Base-by-base conservation (phyloP, 768 basidiomycete genomes). In the Lactarius hengduanensis region DNA sequence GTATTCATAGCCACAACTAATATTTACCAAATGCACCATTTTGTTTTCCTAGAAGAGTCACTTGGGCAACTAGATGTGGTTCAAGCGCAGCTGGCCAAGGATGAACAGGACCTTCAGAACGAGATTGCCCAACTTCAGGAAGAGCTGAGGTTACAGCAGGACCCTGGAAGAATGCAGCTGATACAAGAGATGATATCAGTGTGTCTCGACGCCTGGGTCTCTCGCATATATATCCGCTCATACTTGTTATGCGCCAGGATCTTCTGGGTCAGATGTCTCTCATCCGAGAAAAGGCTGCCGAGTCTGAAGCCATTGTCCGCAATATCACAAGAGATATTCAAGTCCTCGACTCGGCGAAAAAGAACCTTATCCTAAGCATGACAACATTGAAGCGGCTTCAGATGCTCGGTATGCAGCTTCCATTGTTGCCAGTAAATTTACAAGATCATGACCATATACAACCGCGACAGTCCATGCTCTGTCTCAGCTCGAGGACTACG, bases 131-230 rank as follows among this genome's bases (percentile, higher is more conserved):
- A 76, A 11, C 80, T 98, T 62, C 84, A 88, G 67, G 79, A 77
- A 30, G 87, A 92, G 73, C 77, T 98, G 62, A 81, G 82, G 70
- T 78, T 77, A 15, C 90, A 91, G 70, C 94, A 96, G 75, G 91
- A 95, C 77, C 91, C 91, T n/a, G 85, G 86, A 62, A 83, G 87
- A 71, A 95, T 98, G 91, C 87, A 90, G 62, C 78, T 88, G 60
- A 94, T 97, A 38, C 97, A 98, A 76, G 93, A 93, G 76, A 94
- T 97, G 85, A 98, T 99, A 62, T 94, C 91, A 26, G 96, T 98
- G 70, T 65, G 86, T 74, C 13, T 28, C 32, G 11, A 45, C 4
- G 13, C 58, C 41, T 11, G 40, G 2, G 47, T 1, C 3, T 18
- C 15, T 20, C 11, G 9, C 34, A 1, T 26, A 16, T 32, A 15